Percentiles rank a stretch among this genome's conserved stretches.
These are phyloP conservation scores for Hericium alpestre DNA, from an alignment of 768 basidiomycete genomes.

Conservation along the genomic window DNA sequence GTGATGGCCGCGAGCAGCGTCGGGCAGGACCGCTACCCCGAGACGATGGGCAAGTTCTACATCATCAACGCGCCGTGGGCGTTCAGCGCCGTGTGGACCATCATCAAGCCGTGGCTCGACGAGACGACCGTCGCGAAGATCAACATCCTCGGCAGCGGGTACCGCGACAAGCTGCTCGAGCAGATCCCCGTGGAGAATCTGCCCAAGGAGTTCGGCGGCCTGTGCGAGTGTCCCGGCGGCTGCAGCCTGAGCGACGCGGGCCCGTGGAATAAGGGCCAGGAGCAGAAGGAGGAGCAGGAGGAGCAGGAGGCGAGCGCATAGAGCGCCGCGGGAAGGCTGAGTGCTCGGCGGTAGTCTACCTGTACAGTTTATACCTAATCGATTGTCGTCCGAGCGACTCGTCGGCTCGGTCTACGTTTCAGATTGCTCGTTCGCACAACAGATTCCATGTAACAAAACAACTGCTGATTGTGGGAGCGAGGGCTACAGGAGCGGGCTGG, in stretches of 20 bases:
- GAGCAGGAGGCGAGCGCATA: background rate
- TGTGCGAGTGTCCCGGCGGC: constrained; percentile 64
- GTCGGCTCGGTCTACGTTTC: background rate
- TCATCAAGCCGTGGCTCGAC: constrained; percentile 92
- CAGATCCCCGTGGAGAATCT: constrained; percentile 82
- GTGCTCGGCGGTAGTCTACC: background rate
- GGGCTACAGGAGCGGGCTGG: no score
- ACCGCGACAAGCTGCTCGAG: constrained; percentile 63
- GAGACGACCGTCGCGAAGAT: constrained; percentile 94
- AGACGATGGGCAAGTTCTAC: constrained; percentile 96
- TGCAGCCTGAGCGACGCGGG: constrained; percentile 86
- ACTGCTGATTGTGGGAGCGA: no score
- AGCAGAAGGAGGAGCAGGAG: background rate
- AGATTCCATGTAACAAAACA: no score
- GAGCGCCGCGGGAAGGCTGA: background rate
- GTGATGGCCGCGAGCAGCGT: constrained; percentile 64
- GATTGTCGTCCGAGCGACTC: background rate
- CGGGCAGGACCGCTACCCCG: constrained; percentile 88
- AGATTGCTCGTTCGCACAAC: no score
- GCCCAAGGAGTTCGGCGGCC: constrained; percentile 78
- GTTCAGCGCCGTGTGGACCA: constrained; percentile 81
- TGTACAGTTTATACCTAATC: constrained; percentile 4
- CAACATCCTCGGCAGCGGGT: constrained; percentile 62
- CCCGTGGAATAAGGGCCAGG: constrained; percentile 57
- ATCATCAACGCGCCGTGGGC: constrained; percentile 96